Evolutionary conservation across 257 asterid species (phyloP).

Genomic region (Ilex asprella): DNA sequence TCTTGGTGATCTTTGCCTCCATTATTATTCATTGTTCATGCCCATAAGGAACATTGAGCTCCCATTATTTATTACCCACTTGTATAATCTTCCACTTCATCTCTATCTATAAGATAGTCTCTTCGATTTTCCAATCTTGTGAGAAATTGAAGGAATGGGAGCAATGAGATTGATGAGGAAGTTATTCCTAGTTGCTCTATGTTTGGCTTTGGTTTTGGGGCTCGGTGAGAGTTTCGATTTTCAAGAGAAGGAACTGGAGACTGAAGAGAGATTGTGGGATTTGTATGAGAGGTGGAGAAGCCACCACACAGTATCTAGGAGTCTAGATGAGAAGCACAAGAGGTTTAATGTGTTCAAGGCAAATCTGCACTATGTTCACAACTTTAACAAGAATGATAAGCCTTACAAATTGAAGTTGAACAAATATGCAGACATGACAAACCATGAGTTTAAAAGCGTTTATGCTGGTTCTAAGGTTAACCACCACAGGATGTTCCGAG

Average conservation of each 20-base stretch:
- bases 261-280: slow-evolving; percentile 65
- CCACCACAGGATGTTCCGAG: slow-evolving; percentile 59
- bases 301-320: slow-evolving; percentile 70
- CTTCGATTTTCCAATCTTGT: slow-evolving; percentile 7
- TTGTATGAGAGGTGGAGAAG: slow-evolving; percentile 88
- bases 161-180: slow-evolving; percentile 23
- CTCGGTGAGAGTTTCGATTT: slow-evolving; percentile 56
- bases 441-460: slow-evolving; percentile 60
- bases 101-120: slow-evolving; percentile 44
- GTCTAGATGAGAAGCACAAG: slow-evolving; percentile 51
- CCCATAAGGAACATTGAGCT: slow-evolving; percentile 27
- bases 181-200: slow-evolving; percentile 24
- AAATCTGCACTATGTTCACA: slow-evolving; percentile 50
- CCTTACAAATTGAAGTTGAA: slow-evolving; percentile 76
- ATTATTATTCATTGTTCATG: slow-evolving; percentile 10
- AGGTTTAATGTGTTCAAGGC: slow-evolving; percentile 76
- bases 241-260: slow-evolving; percentile 65
- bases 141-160: not conserved
- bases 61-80: slow-evolving; percentile 7
- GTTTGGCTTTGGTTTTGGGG: slow-evolving; percentile 30
- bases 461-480: slow-evolving; percentile 65
- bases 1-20: slow-evolving; percentile 8
- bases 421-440: slow-evolving; percentile 86
- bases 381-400: slow-evolving; percentile 57
- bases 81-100: not conserved